Evolutionary conservation across 345 rosid genomes (phyloP).

Genomic region (Populus davidiana): DNA sequence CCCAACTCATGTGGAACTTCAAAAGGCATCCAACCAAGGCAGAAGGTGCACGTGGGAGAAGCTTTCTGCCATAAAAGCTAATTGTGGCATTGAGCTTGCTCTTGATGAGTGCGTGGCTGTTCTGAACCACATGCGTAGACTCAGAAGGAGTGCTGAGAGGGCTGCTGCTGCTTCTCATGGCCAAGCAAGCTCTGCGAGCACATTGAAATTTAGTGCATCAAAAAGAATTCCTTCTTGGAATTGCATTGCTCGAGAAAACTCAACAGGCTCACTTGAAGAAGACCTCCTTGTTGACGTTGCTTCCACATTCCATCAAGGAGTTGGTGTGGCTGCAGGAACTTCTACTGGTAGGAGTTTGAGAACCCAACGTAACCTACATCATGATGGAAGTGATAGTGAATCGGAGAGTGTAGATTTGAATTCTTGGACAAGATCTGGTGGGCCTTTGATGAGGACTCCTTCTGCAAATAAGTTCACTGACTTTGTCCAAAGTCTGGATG

Average conservation of each 20-base stretch:
- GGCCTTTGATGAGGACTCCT: constrained; percentile 92
- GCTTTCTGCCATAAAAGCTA: constrained; percentile 94
- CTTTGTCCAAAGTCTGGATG: constrained; percentile 67
- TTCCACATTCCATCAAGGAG: constrained; percentile 44
- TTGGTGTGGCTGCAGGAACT: constrained; percentile 34
- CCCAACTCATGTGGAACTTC: constrained; percentile 38
- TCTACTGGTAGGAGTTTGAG: constrained; percentile 45
- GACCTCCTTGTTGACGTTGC: constrained; percentile 44
- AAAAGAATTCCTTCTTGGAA: constrained; percentile 98
- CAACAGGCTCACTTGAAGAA: constrained; percentile 89
- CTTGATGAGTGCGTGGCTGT: constrained; percentile 94
- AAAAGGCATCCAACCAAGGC: constrained; percentile 57
- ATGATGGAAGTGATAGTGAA: constrained; percentile 87
- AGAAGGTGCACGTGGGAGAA: constrained; percentile 99
- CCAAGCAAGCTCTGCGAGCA: constrained; percentile 24
- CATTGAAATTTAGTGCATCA: constrained; percentile 70
- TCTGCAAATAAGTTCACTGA: constrained; percentile 81
- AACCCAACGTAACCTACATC: constrained; percentile 31
- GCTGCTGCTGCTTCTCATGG: constrained; percentile 86
- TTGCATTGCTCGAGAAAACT: constrained; percentile 88
- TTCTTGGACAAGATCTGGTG: constrained; percentile 97
- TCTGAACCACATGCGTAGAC: constrained; percentile 94
- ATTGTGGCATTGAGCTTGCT: constrained; percentile 95
- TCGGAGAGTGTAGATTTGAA: constrained; percentile 62
- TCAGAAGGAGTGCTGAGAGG: constrained; percentile 85